Conservation (phyloP, 1,284 basidiomycete species). For the Cutaneotrichosporon arboriforme region DNA sequence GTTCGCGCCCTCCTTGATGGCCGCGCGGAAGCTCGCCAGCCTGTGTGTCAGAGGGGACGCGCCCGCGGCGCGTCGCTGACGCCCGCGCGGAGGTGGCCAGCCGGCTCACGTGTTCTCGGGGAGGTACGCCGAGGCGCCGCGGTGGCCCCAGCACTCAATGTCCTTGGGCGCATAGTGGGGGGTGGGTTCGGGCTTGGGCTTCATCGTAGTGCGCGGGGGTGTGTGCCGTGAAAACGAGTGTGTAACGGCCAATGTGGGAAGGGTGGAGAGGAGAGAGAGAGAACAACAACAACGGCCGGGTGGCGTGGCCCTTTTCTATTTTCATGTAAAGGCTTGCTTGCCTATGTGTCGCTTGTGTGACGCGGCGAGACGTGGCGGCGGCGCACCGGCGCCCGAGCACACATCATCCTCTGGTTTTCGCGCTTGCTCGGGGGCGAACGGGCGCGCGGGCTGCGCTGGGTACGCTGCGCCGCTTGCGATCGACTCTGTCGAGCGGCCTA, state of each 20-base stretch:
- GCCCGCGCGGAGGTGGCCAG: neutral
- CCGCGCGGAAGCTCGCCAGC: slow-evolving; percentile 85
- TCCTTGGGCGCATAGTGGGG: slow-evolving; percentile 27
- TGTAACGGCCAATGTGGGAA: neutral
- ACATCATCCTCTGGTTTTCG: too few species aligned
- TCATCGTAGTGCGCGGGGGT: neutral
- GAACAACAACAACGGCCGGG: too few species aligned
- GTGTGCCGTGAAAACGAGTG: neutral
- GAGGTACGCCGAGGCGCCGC: slow-evolving; percentile 64
- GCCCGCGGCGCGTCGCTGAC: neutral
- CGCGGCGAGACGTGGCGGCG: too few species aligned
- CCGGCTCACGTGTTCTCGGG: slow-evolving; percentile 46
- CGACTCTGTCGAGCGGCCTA: too few species aligned
- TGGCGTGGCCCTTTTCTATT: neutral
- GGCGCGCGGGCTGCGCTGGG: too few species aligned
- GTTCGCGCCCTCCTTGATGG: slow-evolving; percentile 84
- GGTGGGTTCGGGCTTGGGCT: neutral
- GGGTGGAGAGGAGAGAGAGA: neutral
- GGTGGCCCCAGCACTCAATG: slow-evolving; percentile 85
- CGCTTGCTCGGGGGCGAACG: too few species aligned
- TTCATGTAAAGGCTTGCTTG: neutral
- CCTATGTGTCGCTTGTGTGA: neutral
- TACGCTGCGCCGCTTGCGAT: too few species aligned
- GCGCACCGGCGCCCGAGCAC: too few species aligned
- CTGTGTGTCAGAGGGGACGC: slow-evolving; percentile 43